phyloP scores from a whole-genome alignment of 2,329 filamentous ascomycete species.

The Esteya vermicola region DNA sequence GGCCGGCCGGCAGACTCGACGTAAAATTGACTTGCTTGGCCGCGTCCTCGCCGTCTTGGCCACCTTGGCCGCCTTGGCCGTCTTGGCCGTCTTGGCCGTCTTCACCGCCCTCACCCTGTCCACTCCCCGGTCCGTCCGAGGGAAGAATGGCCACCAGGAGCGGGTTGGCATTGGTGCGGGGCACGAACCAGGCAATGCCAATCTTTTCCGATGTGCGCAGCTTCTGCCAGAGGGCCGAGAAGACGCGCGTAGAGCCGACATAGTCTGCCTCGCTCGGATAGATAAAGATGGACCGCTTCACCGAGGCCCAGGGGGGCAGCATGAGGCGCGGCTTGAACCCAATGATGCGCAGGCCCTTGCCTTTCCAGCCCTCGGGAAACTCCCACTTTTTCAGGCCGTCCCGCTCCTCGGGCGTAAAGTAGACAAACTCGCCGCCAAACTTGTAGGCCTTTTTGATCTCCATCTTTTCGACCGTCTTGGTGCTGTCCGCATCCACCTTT shows the following conservation, averaged over 20 bases:
- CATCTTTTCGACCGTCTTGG: conserved; percentile 59
- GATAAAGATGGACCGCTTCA: conserved; percentile 79
- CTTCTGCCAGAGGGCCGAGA: conserved; percentile 81
- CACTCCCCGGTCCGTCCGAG: conserved; percentile 45
- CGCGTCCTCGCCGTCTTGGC: conserved; percentile 32
- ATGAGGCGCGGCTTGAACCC: conserved; percentile 76
- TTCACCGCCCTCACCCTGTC: conserved; percentile 26
- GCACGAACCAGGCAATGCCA: conserved; percentile 78
- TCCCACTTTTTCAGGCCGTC: conserved; percentile 49
- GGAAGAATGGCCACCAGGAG: conserved; percentile 70
- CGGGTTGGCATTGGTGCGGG: conserved; percentile 67
- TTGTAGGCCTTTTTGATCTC: conserved; percentile 91
- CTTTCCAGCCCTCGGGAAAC: conserved; percentile 42
- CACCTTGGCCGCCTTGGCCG: conserved; percentile 33
- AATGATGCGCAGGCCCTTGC: conserved; percentile 72
- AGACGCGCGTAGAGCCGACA: conserved; percentile 83
- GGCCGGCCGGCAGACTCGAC: conserved; percentile 61
- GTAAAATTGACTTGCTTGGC: no score
- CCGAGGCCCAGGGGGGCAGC: conserved; percentile 70
- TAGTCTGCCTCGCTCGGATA: conserved; percentile 87
- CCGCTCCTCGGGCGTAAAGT: conserved; percentile 76
- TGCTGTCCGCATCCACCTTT: conserved; percentile 63
- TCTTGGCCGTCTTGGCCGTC: neutral
- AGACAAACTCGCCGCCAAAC: conserved; percentile 81
- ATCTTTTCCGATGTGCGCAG: conserved; percentile 67